Base-by-base conservation (phyloP, 2,329 filamentous ascomycete genomes). In the Thielaviopsis populi region DNA sequence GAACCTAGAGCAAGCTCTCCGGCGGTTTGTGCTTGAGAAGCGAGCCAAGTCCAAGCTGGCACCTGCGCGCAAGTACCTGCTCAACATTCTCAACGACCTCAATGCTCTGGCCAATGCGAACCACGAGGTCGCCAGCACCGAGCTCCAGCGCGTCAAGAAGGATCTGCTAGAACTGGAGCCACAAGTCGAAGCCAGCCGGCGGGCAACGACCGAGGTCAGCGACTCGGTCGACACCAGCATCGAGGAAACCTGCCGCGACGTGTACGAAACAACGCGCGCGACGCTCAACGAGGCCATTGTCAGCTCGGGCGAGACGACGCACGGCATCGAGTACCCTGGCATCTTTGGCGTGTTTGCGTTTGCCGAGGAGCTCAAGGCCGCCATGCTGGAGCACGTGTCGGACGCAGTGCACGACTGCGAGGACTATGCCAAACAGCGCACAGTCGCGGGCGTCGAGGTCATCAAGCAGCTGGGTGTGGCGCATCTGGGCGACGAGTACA, bases 11-110 rank as follows among this genome's bases (percentile, higher is more conserved):
- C 84, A 89, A 68, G 94, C 94, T 2, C 75, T 99, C 43, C 83
- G 94, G 66, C 85, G 91, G 54, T 99, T 99, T 69, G 94, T 99
- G 7, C 80, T 99, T 30, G 94, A 99, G 72, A 97, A 97, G 78
- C 84, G 94, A 64, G 91, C 94, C 59, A 84, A 91, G 37, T 97
- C 94, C 8, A 99, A 99, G 76, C 81, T 99, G 66, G 92, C 94
- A 0, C 94, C 94, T 4, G 94, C 94, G 6, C 91, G 91, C 75
- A 97, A 92, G 1, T 99, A 99, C 71, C 83, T 99, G 0, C 78
- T 95, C 70, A 99, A 99, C 73, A 87, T 97, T 30, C 80, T 99
- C 41, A 87, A 89, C 69, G 94, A 99, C 70, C 80, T 99, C 66
- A 79, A 90, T 71, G 86, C 84, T 3, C 79, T 99, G 50, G 92